Conservation (phyloP, 192 early-diverging fungal species). For the Radiomyces spectabilis region DNA sequence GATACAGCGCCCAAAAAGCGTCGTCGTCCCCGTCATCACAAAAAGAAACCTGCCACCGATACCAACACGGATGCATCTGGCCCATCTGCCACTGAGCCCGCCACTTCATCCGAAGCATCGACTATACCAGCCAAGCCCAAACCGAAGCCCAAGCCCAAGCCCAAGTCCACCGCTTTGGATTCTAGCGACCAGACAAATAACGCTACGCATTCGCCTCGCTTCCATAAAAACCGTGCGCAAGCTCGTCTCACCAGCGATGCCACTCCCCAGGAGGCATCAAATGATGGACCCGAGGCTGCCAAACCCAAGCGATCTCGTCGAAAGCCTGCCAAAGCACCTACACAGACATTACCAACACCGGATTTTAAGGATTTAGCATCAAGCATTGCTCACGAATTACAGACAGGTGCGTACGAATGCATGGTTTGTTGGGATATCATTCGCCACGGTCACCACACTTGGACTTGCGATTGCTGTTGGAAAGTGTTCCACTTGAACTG, state of each 20-base stretch:
- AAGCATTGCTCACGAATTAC: conserved; percentile 57
- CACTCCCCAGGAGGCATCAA: neutral
- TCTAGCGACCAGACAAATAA: no score
- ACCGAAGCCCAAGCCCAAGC: no score
- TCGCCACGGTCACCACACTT: conserved; percentile 58
- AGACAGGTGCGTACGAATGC: conserved; percentile 78
- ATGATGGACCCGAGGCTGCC: neutral
- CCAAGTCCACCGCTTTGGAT: no score
- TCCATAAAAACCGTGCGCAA: conserved; percentile 1
- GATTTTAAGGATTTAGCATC: conserved; percentile 51
- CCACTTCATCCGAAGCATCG: no score
- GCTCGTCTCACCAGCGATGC: neutral
- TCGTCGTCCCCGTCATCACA: no score
- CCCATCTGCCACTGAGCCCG: no score
- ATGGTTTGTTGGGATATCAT: conserved; percentile 94
- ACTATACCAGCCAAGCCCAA: no score
- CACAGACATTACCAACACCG: conserved; percentile 7
- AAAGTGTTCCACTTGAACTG: conserved; percentile 89
- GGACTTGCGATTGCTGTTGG: conserved; percentile 85
- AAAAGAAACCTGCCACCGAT: no score
- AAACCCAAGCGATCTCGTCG: neutral
- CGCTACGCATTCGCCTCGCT: no score
- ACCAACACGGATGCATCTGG: no score
- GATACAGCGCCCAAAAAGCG: no score
- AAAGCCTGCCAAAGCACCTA: neutral